Conservation (phyloP, 2,329 filamentous ascomycete genomes). For the Alternaria consortialis region DNA sequence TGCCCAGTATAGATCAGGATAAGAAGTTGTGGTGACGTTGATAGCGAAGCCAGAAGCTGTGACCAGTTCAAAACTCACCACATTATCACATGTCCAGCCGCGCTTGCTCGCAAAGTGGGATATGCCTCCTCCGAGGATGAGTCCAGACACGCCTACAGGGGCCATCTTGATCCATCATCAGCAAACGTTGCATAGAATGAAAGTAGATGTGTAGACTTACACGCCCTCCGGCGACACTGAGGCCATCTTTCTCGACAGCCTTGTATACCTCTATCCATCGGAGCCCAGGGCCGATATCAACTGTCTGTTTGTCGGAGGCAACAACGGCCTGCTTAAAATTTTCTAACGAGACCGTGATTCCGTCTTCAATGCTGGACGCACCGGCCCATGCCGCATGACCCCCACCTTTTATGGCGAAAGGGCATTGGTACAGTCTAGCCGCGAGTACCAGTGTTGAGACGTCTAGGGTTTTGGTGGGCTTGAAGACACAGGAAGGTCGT, state of each 20-base stretch:
- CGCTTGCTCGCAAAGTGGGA: conserved; percentile 32
- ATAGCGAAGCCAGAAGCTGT: conserved; percentile 26
- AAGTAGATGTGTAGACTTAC: conserved; percentile 2
- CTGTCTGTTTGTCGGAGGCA: conserved; percentile 32
- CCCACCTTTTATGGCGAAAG: conserved; percentile 56
- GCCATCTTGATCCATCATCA: conserved; percentile 12
- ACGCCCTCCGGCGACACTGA: conserved; percentile 38
- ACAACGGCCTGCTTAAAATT: conserved; percentile 38
- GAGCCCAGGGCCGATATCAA: conserved; percentile 37
- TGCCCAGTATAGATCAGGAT: conserved; percentile 51
- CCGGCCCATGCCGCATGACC: conserved; percentile 53
- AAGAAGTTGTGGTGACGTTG: conserved; percentile 24
- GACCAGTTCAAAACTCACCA: conserved; percentile 30
- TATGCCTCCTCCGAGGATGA: conserved; percentile 39
- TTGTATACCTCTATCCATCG: conserved; percentile 43
- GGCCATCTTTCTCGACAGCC: conserved; percentile 29
- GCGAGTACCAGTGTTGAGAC: conserved; percentile 24
- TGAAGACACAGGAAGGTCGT: conserved; percentile 35
- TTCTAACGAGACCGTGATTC: conserved; percentile 55
- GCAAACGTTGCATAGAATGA: background rate
- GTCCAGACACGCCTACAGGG: conserved; percentile 40
- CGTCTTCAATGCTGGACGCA: conserved; percentile 53
- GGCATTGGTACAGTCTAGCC: conserved; percentile 30
- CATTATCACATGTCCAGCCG: conserved; percentile 41
- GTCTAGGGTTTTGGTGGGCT: conserved; percentile 17